Conservation (phyloP, 2,329 filamentous ascomycete genomes). For the Fusarium pseudograminearum region DNA sequence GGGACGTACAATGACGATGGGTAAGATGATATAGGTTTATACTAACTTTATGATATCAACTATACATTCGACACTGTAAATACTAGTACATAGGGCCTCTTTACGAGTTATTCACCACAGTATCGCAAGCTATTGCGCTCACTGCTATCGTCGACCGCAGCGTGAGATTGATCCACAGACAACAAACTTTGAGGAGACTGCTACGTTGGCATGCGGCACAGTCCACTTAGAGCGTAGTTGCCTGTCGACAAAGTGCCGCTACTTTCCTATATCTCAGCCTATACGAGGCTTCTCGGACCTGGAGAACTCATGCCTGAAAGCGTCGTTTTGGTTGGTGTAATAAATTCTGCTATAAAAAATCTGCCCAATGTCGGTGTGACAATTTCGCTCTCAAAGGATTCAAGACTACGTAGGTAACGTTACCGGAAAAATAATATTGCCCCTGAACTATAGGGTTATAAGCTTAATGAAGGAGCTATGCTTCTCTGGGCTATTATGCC, state of each 20-base stretch:
- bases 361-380: neutral
- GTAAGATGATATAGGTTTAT: neutral
- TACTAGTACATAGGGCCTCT: fast-evolving
- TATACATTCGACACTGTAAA: neutral
- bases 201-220: neutral
- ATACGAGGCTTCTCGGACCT: neutral
- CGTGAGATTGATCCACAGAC: neutral
- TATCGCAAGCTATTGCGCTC: too few relatives aligned
- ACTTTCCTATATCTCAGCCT: neutral
- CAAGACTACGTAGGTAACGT: neutral
- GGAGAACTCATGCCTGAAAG: neutral
- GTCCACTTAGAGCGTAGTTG: neutral
- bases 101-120: fast-evolving
- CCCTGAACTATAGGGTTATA: neutral
- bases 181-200: neutral
- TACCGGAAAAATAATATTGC: neutral
- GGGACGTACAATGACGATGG: neutral
- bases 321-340: neutral
- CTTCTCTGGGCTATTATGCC: neutral
- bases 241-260: neutral
- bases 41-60: neutral
- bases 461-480: neutral
- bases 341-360: neutral
- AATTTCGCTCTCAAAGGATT: neutral
- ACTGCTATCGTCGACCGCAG: neutral